phyloP scores from a whole-genome alignment of 1,284 basidiomycete genomes.

The Pseudozyma pruni region DNA sequence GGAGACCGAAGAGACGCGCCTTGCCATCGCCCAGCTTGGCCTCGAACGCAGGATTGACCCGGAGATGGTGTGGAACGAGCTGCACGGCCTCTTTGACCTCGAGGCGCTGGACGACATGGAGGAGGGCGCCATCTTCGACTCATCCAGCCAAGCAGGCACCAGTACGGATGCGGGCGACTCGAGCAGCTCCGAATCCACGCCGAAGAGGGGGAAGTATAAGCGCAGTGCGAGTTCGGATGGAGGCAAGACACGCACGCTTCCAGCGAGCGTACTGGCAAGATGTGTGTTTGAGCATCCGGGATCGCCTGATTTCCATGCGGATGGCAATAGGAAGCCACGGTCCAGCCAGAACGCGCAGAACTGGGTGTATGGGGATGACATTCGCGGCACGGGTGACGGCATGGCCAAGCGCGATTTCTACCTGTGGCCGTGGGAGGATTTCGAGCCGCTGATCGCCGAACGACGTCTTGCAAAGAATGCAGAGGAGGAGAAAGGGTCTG shows the following conservation, averaged over 20 bases:
- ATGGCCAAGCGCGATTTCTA: conserved; percentile 49
- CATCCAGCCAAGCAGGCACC: conserved; percentile 39
- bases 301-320: conserved; percentile 38
- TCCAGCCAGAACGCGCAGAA: conserved; percentile 26
- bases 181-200: conserved; percentile 28
- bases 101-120: conserved; percentile 59
- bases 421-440: conserved; percentile 48
- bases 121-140: conserved; percentile 46
- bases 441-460: conserved; percentile 39
- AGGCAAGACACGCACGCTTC: conserved; percentile 6
- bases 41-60: conserved; percentile 26
- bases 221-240: neutral
- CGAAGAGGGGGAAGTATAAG: neutral
- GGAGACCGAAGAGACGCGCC: conserved; percentile 23
- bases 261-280: conserved; percentile 14
- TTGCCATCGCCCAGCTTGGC: conserved; percentile 45
- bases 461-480: conserved; percentile 25
- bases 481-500: conserved; percentile 12
- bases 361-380: conserved; percentile 42
- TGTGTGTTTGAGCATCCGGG: conserved; percentile 45
- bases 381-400: conserved; percentile 38
- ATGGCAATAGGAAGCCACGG: conserved; percentile 19
- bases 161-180: conserved; percentile 30
- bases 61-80: conserved; percentile 46
- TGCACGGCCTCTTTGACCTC: conserved; percentile 53